Conservation (phyloP, 164 flowering plant genomes). For the Euptelea pleiosperma region DNA sequence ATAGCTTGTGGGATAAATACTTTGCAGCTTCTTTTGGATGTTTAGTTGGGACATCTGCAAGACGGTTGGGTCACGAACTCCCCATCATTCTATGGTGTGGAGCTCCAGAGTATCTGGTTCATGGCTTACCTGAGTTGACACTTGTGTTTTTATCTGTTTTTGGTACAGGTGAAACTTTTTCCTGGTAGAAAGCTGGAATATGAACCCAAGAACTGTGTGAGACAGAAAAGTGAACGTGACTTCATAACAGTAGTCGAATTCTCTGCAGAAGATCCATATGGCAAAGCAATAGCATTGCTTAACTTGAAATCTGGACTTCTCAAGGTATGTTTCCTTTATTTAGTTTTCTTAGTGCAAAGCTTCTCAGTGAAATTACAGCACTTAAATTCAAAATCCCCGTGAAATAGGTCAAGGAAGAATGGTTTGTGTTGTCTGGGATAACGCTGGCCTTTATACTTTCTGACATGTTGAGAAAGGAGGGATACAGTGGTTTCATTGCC, state of each 20-base stretch:
- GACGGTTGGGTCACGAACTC: too few relatives aligned
- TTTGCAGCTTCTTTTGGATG: too few relatives aligned
- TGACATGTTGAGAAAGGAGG: conserved; percentile 49
- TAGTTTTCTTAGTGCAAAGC: neutral
- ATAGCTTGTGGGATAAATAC: too few relatives aligned
- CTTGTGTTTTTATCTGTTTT: neutral
- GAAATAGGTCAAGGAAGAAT: conserved; percentile 60
- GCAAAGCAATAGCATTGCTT: conserved; percentile 69
- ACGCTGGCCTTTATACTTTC: conserved; percentile 50
- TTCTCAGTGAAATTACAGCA: neutral
- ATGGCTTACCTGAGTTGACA: too few relatives aligned
- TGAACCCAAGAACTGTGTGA: conserved; percentile 46
- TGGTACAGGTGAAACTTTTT: conserved; percentile 59
- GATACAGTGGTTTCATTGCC: conserved; percentile 28
- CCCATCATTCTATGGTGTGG: too few relatives aligned
- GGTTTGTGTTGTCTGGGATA: conserved; percentile 60
- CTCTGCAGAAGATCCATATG: conserved; percentile 74
- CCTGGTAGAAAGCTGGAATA: conserved; percentile 75
- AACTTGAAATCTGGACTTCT: conserved; percentile 62
- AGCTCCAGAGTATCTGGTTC: too few relatives aligned
- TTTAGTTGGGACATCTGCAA: too few relatives aligned
- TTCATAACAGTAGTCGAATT: conserved; percentile 74
- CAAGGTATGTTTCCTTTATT: conserved; percentile 40
- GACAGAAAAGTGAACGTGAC: conserved; percentile 42
- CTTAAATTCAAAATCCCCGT: neutral